Conservation (phyloP, 2,329 filamentous ascomycete genomes). For the Aschersonia sp. region DNA sequence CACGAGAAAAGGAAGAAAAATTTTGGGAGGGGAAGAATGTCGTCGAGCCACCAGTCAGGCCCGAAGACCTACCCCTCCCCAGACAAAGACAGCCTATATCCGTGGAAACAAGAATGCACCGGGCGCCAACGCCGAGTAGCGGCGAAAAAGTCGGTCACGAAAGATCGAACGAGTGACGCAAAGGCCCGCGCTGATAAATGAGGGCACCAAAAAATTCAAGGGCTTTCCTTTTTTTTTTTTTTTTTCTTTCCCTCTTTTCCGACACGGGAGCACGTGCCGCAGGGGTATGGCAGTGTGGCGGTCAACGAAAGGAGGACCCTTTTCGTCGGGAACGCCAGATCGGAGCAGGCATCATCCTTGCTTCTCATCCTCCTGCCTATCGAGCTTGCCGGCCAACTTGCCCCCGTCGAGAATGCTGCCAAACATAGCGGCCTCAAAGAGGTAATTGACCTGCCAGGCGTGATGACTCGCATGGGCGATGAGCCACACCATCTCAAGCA, state of each 20-base stretch:
- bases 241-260: too few relatives aligned
- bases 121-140: too few relatives aligned
- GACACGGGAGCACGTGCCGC: too few relatives aligned
- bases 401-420: conserved; percentile 16
- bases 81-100: neutral
- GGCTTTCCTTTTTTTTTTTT: too few relatives aligned
- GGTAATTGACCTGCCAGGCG: conserved; percentile 16
- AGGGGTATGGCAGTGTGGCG: too few relatives aligned
- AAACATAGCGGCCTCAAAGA: conserved; percentile 19
- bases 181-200: neutral
- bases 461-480: conserved; percentile 9
- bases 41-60: too few relatives aligned
- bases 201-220: too few relatives aligned
- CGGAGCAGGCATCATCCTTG: neutral
- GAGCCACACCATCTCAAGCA: conserved; percentile 8
- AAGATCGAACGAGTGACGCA: neutral
- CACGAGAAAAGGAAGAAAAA: too few relatives aligned
- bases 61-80: neutral
- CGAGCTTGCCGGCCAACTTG: conserved; percentile 13
- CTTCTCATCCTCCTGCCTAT: conserved; percentile 5
- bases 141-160: too few relatives aligned
- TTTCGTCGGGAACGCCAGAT: neutral
- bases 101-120: neutral
- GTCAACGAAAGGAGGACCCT: too few relatives aligned
- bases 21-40: too few relatives aligned